A percentile compares a stretch with the other conserved stretches of the same genome.
Evolutionary conservation across 371 early-diverging fungal species (phyloP).

Genomic region (Mucor plumbeus): DNA sequence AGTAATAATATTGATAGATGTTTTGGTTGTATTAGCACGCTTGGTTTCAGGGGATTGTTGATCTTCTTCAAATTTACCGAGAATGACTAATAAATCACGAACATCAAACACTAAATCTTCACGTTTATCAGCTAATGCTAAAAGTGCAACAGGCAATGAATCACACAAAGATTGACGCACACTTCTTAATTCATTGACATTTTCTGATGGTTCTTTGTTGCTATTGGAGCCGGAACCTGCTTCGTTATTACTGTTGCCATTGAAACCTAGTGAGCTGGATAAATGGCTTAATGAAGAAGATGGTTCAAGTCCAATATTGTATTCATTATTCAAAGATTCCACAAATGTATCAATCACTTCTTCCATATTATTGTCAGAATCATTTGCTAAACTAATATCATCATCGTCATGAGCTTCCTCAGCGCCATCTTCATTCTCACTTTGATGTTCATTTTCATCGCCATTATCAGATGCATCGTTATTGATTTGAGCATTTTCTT

Average conservation of each 20-base stretch:
- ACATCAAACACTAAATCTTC: slow-evolving; percentile 74
- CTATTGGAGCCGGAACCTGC: not conserved
- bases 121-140: slow-evolving; percentile 68
- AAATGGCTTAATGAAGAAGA: not conserved
- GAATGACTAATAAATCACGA: slow-evolving; percentile 65
- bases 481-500: slow-evolving; percentile 14
- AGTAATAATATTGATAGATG: slow-evolving; percentile 39
- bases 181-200: slow-evolving; percentile 49
- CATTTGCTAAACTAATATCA: slow-evolving; percentile 14
- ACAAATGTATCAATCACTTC: slow-evolving; percentile 28
- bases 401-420: slow-evolving; percentile 25
- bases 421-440: slow-evolving; percentile 28
- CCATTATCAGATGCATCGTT: slow-evolving; percentile 21
- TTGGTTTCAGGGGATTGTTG: not conserved
- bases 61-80: slow-evolving; percentile 56
- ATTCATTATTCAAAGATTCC: slow-evolving; percentile 18
- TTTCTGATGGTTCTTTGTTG: slow-evolving; percentile 11
- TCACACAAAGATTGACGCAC: slow-evolving; percentile 58
- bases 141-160: slow-evolving; percentile 51
- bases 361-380: slow-evolving; percentile 22
- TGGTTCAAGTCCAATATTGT: not conserved
- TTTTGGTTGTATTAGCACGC: slow-evolving; percentile 6
- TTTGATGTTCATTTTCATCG: slow-evolving; percentile 25
- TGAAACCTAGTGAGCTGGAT: not conserved
- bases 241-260: not conserved